Percentiles rank a stretch among this genome's conserved stretches.
phyloP scores from a whole-genome alignment of 2,329 filamentous ascomycete species.

The Fusarium denticulatum region DNA sequence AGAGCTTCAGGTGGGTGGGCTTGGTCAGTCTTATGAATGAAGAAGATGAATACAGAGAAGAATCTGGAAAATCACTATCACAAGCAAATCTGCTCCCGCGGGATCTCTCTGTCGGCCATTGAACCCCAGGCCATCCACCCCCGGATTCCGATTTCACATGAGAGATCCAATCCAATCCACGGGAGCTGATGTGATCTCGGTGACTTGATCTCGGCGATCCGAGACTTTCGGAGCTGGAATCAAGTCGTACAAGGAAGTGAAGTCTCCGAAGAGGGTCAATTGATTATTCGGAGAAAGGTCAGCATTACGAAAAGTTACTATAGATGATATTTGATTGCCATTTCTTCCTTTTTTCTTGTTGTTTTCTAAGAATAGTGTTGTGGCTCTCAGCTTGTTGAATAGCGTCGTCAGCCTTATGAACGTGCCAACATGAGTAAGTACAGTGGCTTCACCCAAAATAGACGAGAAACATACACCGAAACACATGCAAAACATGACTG shows the following conservation, averaged over 20 bases:
- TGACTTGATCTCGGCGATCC: slow-evolving; percentile 22
- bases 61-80: slow-evolving; percentile 7
- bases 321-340: neutral
- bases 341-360: neutral
- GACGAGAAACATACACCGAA: slow-evolving; percentile 7
- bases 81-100: slow-evolving; percentile 21
- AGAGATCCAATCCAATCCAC: slow-evolving; percentile 11
- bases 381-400: slow-evolving; percentile 15
- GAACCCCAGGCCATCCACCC: slow-evolving; percentile 27
- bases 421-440: neutral
- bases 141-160: slow-evolving; percentile 38
- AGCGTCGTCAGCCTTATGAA: slow-evolving; percentile 15
- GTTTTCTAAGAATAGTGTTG: neutral
- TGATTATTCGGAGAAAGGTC: neutral
- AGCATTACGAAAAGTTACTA: neutral
- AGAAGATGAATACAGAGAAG: neutral
- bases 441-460: neutral
- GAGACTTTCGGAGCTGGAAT: slow-evolving; percentile 19
- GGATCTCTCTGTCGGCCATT: slow-evolving; percentile 20
- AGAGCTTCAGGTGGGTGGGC: neutral
- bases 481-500: slow-evolving; percentile 29
- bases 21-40: neutral
- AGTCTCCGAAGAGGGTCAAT: neutral
- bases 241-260: slow-evolving; percentile 3
- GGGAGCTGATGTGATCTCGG: slow-evolving; percentile 18